Percentiles rank a stretch among this genome's conserved stretches.
phyloP scores from a whole-genome alignment of 2,329 filamentous ascomycete species.

The Apiospora rasikravindrae region DNA sequence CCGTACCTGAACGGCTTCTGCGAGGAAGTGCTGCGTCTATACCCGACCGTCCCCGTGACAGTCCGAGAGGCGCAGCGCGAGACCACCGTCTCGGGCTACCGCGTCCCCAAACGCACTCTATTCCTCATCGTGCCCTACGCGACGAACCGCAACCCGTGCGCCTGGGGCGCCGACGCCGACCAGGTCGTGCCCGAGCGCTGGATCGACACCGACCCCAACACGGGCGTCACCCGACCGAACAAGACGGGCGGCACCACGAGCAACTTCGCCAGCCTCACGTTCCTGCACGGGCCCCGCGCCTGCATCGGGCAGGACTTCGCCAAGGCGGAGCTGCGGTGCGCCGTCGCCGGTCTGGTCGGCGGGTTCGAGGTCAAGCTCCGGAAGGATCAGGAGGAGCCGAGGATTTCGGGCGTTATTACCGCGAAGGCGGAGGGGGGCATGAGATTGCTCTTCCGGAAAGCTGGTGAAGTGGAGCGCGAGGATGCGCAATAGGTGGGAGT shows the following conservation, averaged over 20 bases:
- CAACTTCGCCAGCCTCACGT: constrained; percentile 81
- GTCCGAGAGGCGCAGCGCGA: constrained; percentile 62
- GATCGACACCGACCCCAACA: constrained; percentile 48
- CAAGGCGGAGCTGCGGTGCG: constrained; percentile 81
- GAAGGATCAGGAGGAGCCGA: not conserved
- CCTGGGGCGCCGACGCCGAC: constrained; percentile 79
- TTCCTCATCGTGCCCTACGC: constrained; percentile 70
- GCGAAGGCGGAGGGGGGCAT: not conserved
- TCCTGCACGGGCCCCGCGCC: constrained; percentile 82
- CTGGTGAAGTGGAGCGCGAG: not conserved
- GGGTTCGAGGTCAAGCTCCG: constrained; percentile 68
- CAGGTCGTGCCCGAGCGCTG: constrained; percentile 82
- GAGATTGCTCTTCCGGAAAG: not conserved
- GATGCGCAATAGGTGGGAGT: not conserved
- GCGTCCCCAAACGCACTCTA: constrained; percentile 66
- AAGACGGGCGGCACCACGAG: constrained; percentile 70
- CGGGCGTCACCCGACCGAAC: constrained; percentile 19
- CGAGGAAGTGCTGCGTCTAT: constrained; percentile 49
- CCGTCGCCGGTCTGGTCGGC: constrained; percentile 79
- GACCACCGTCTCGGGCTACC: constrained; percentile 61
- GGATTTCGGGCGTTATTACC: not conserved
- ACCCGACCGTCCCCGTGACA: constrained; percentile 57
- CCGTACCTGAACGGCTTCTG: constrained; percentile 49
- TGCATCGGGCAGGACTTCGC: constrained; percentile 87
- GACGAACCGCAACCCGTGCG: constrained; percentile 68